phyloP scores from a whole-genome alignment of 768 basidiomycete genomes.

The Kwoniella dendrophila region DNA sequence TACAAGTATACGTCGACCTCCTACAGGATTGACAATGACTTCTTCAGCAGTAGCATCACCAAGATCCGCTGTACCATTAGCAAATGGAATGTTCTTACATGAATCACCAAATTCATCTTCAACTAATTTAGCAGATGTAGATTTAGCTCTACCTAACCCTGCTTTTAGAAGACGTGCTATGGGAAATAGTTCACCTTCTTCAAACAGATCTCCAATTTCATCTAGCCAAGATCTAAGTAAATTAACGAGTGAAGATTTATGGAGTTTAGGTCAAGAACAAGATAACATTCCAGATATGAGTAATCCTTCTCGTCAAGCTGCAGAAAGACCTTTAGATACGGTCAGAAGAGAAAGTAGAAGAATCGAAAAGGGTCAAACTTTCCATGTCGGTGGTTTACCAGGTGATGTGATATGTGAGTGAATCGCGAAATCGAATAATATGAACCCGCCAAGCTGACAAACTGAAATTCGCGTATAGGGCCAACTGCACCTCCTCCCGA shows the following conservation, averaged over 20 bases:
- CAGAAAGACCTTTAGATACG: constrained; percentile 53
- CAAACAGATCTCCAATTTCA: constrained; percentile 36
- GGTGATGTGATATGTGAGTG: constrained; percentile 50
- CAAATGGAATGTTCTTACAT: constrained; percentile 32
- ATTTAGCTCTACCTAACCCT: constrained; percentile 42
- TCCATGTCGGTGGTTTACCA: constrained; percentile 29
- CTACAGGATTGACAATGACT: constrained; percentile 25
- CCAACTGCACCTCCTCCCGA: constrained; percentile 39
- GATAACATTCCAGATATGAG: constrained; percentile 45
- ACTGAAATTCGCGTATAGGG: constrained; percentile 28
- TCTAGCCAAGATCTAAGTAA: constrained; percentile 32
- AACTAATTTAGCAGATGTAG: constrained; percentile 24
- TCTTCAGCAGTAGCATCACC: constrained; percentile 5
- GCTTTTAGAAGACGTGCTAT: constrained; percentile 35
- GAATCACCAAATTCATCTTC: constrained; percentile 42
- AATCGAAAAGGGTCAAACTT: constrained; percentile 16
- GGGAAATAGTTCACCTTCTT: constrained; percentile 23
- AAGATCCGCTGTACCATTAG: constrained; percentile 11
- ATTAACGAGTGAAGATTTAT: constrained; percentile 45
- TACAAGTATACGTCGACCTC: background rate
- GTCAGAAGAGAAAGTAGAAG: constrained; percentile 43
- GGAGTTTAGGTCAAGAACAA: constrained; percentile 32
- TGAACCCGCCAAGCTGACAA: background rate
- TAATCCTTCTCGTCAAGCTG: constrained; percentile 47
- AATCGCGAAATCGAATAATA: background rate